phyloP scores from a whole-genome alignment of 495 filamentous ascomycete species.

The Trichoderma reesei region DNA sequence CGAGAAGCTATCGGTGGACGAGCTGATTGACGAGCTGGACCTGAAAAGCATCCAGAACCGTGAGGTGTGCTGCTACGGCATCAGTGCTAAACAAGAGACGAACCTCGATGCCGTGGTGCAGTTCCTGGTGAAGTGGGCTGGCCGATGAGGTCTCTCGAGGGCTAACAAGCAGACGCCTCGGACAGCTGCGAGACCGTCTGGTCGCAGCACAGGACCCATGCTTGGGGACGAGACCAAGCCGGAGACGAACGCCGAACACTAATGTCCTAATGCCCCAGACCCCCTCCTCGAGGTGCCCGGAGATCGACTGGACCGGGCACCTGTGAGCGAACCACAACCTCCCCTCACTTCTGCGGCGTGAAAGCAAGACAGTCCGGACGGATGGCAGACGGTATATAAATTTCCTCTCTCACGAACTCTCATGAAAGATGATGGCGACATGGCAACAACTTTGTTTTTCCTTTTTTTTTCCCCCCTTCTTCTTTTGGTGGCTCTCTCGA shows the following conservation, averaged over 20 bases:
- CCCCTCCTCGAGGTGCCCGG: background rate
- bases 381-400: constrained; percentile 1
- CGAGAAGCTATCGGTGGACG: constrained; percentile 80
- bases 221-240: background rate
- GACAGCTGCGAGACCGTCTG: background rate
- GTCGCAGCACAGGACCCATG: background rate
- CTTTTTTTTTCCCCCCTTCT: background rate
- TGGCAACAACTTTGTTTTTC: background rate
- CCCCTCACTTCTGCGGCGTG: background rate
- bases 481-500: too few species aligned
- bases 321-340: constrained; percentile 1
- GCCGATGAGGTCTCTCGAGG: constrained; percentile 29
- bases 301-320: constrained; percentile 1
- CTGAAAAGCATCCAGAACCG: constrained; percentile 81
- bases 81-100: constrained; percentile 96
- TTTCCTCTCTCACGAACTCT: constrained; percentile 9
- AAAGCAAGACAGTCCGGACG: constrained; percentile 1
- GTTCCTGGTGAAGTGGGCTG: constrained; percentile 87
- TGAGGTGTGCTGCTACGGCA: constrained; percentile 97
- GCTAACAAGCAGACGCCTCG: background rate
- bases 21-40: constrained; percentile 87
- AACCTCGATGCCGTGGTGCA: constrained; percentile 95
- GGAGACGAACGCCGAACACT: background rate
- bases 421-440: constrained; percentile 9
- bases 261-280: background rate